Conservation (phyloP, 208 protist genomes). For the Spongospora subterranea region DNA sequence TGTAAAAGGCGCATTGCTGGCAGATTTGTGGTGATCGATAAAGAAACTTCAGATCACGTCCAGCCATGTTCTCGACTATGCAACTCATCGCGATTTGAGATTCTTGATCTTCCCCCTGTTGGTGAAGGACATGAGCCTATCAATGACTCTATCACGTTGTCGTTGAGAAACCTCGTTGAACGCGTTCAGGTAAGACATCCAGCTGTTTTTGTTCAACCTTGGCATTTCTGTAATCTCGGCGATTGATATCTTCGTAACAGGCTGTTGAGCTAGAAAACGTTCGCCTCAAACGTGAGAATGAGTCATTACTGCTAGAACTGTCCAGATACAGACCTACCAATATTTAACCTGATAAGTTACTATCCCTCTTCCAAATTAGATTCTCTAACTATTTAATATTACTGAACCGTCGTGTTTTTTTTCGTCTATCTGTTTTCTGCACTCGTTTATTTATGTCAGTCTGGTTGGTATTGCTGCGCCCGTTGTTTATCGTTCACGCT, state of each 20-base stretch:
- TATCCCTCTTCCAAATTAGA: neutral
- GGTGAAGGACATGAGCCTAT: neutral
- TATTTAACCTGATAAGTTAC: neutral
- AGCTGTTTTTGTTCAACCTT: neutral
- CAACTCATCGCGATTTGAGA: neutral
- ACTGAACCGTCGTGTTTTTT: neutral
- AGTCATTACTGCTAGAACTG: neutral
- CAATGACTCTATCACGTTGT: neutral
- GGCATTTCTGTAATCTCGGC: neutral
- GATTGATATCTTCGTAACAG: neutral
- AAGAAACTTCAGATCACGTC: neutral
- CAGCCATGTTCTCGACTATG: neutral
- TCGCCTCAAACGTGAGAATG: conserved; percentile 10
- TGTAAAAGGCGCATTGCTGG: conserved; percentile 27
- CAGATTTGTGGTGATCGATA: conserved; percentile 18
- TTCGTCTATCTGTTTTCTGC: neutral
- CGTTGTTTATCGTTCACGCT: neutral
- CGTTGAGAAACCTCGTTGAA: neutral
- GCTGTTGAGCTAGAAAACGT: conserved; percentile 25
- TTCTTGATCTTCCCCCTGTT: neutral
- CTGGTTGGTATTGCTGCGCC: too few species aligned
- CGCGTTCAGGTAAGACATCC: neutral
- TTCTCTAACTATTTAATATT: neutral
- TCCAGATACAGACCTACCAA: neutral
- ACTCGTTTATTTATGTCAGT: neutral